Evolutionary conservation across 257 asterid species (phyloP), one percentile per base, ranked within the genome.

Genomic region (Solanum dulcamara): DNA sequence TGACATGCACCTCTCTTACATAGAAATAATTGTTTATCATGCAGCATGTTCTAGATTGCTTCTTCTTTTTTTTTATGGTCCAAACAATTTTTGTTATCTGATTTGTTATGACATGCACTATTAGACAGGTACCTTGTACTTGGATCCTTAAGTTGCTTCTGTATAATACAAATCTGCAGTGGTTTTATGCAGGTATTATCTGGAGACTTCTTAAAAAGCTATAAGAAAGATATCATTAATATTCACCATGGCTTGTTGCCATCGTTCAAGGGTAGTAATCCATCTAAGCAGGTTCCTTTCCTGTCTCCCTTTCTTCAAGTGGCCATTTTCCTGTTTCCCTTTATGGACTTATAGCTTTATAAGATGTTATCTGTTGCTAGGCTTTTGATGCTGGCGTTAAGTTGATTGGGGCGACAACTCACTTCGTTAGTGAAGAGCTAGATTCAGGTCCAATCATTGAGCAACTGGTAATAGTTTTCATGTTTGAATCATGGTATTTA

Each of bases 341-440:
- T 11, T 83, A 48, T 57, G 67, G 30, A 46, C 2, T 14, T 46
- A 28, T 12, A 79, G 42, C 55, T 48, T 28, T 17, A 48, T 79
- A 46, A 48, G 83, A 48, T 79, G 22, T 17, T 44, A 24, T 79
- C 83, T n/a, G 74, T 81, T 85, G 71, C 51, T 89, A 96, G 98
- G 99, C 98, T 57, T 96, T 96, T 86, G 98, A 94, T 30, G 95
- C 98, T 85, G 99, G 99, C 24, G 99, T 96, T 77, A 96, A 96
- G 86, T 84, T 96, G 90, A 96, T 96, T 83, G 99, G 99, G 86
- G 99, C 99, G 40, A 95, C 99, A 72, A 91, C 89, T 88, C 99
- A 96, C 91, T 96, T 96, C 85, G 98, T 96, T 38, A 94, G 96
- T 5, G 97, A 96, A 91, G 96, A 92, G 88, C 98, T 96, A 80